These are phyloP conservation scores for Symbiodinium natans DNA, from an alignment of 73 alveolate genomes.

Conservation along the genomic window DNA sequence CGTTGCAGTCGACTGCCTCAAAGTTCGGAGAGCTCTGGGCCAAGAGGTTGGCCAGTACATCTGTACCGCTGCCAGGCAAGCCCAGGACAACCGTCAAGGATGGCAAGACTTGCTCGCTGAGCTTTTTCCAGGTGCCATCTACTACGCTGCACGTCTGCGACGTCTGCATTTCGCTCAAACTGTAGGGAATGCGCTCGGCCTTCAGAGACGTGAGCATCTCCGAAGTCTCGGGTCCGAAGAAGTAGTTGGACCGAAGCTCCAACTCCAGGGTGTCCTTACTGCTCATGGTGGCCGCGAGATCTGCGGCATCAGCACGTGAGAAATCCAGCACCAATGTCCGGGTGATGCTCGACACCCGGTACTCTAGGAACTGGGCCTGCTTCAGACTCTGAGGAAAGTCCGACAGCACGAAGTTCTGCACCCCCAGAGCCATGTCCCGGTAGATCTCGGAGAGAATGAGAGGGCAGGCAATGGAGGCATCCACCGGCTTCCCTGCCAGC, in stretches of 20 bases:
- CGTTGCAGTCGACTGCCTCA: constrained; percentile 72
- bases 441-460: constrained; percentile 65
- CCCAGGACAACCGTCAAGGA: constrained; percentile 60
- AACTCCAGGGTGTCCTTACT: background rate
- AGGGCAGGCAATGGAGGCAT: constrained; percentile 79
- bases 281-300: constrained; percentile 65
- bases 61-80: constrained; percentile 53
- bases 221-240: constrained; percentile 23
- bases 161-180: constrained; percentile 39
- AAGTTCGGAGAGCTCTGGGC: constrained; percentile 28
- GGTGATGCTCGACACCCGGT: constrained; percentile 52
- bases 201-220: constrained; percentile 53
- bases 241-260: constrained; percentile 49
- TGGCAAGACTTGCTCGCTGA: constrained; percentile 46
- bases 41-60: constrained; percentile 32
- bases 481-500: constrained; percentile 78
- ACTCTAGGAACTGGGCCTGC: constrained; percentile 90
- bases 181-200: constrained; percentile 61
- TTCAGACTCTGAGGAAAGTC: constrained; percentile 89
- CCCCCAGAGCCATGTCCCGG: constrained; percentile 91
- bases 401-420: constrained; percentile 67
- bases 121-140: constrained; percentile 68
- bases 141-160: constrained; percentile 35
- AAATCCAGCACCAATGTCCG: constrained; percentile 71
- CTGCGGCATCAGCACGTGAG: constrained; percentile 56